phyloP scores from a whole-genome alignment of 768 basidiomycete species.

The Pholiota microspora region DNA sequence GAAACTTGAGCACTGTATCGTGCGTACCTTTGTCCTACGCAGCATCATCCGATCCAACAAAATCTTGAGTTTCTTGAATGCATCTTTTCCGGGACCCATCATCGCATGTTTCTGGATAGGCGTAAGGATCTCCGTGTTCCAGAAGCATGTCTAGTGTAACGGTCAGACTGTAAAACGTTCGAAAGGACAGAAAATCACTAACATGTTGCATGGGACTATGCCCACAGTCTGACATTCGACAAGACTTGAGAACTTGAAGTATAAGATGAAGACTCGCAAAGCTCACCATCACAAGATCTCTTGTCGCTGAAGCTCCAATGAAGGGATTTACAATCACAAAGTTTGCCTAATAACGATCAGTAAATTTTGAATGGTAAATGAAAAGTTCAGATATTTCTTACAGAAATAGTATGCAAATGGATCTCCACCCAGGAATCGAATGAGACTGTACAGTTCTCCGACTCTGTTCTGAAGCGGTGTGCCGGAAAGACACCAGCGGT shows the following conservation, averaged over 20 bases:
- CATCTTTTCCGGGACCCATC: conserved; percentile 69
- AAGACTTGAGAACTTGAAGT: background rate
- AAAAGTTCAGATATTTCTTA: too few relatives aligned
- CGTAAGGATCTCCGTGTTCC: conserved; percentile 95
- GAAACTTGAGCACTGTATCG: background rate
- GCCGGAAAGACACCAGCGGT: conserved; percentile 94
- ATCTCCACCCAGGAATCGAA: conserved; percentile 90
- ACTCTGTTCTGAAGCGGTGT: conserved; percentile 97
- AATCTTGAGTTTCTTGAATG: conserved; percentile 91
- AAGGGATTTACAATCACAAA: conserved; percentile 90
- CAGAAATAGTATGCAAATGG: conserved; percentile 93
- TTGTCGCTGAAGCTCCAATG: conserved; percentile 94
- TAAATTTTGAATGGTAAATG: background rate
- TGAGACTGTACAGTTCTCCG: conserved; percentile 95
- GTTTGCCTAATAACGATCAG: conserved; percentile 57
- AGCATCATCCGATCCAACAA: conserved; percentile 96
- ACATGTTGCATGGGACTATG: conserved; percentile 84
- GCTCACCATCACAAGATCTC: conserved; percentile 75
- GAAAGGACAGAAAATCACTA: conserved; percentile 11
- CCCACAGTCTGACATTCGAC: conserved; percentile 57
- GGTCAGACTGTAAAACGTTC: conserved; percentile 8
- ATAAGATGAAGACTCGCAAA: background rate
- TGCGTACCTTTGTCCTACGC: conserved; percentile 73
- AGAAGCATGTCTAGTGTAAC: conserved; percentile 76
- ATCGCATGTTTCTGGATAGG: conserved; percentile 94